These are phyloP conservation scores for Picochlorum sp. DNA, from an alignment of 139 green algal species.

Conservation along the genomic window DNA sequence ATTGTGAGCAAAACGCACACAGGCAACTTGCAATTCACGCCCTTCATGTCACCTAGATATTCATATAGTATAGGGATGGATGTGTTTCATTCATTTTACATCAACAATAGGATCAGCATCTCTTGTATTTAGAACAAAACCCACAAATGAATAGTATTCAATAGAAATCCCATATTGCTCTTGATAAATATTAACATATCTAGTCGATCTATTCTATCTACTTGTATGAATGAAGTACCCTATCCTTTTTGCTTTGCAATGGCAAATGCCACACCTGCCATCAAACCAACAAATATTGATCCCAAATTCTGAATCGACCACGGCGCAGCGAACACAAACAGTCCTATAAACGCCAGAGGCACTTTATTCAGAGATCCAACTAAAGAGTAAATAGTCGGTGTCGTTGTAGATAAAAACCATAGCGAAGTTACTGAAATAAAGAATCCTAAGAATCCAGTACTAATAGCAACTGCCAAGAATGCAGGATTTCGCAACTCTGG, in stretches of 20 bases:
- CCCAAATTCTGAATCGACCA: conserved; percentile 64
- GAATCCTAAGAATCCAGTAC: conserved; percentile 42
- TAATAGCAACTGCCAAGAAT: conserved; percentile 28
- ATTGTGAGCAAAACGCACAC: not conserved
- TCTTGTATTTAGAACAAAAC: too few relatives aligned
- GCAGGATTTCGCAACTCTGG: conserved; percentile 28
- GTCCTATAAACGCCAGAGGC: conserved; percentile 70
- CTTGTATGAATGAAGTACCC: too few relatives aligned
- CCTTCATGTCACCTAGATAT: not conserved
- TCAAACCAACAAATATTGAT: conserved; percentile 64
- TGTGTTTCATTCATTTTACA: too few relatives aligned
- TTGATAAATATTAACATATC: too few relatives aligned
- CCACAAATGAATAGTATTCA: too few relatives aligned
- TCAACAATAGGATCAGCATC: too few relatives aligned
- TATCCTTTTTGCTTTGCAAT: conserved; percentile 19
- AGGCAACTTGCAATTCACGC: not conserved
- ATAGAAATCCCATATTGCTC: too few relatives aligned
- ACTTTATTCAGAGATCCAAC: conserved; percentile 82
- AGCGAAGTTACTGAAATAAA: conserved; percentile 65
- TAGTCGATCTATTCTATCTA: too few relatives aligned
- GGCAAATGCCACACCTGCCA: conserved; percentile 62
- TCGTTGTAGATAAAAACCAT: conserved; percentile 85
- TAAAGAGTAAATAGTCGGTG: conserved; percentile 77
- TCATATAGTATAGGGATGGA: not conserved
- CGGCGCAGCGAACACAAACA: conserved; percentile 64